Evolutionary conservation across 768 basidiomycete genomes (phyloP).

Genomic region (Mycena albidolilacea): DNA sequence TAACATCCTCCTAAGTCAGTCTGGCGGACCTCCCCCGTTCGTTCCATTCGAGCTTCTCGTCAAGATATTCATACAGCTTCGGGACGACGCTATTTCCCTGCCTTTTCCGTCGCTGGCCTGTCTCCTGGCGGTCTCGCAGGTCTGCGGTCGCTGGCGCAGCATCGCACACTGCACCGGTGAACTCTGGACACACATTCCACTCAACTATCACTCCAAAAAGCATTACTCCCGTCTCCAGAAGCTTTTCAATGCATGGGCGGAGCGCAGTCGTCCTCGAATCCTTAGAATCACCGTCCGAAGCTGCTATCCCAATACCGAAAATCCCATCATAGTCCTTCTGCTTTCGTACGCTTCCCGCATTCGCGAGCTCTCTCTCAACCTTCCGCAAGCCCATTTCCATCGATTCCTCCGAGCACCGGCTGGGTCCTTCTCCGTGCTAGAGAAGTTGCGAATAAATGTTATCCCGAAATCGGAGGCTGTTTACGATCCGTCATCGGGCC

Average conservation of each 20-base stretch:
- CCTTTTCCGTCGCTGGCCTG: neutral
- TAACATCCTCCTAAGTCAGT: neutral
- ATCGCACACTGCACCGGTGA: conserved; percentile 15
- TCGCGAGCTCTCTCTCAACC: conserved; percentile 7
- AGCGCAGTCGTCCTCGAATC: neutral
- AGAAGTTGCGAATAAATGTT: neutral
- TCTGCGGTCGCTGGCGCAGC: conserved; percentile 19
- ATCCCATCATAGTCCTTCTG: conserved; percentile 14
- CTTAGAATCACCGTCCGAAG: conserved; percentile 1
- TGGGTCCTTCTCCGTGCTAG: neutral
- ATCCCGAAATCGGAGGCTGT: neutral
- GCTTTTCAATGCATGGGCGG: neutral
- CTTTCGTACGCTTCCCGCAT: conserved; percentile 9
- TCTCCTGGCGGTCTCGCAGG: neutral
- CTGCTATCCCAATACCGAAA: neutral
- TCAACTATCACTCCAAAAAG: neutral
- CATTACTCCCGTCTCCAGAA: conserved; percentile 1
- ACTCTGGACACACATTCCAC: neutral
- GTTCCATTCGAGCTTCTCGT: conserved; percentile 15
- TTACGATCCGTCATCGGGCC: neutral
- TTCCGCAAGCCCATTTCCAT: neutral
- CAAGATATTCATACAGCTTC: conserved; percentile 13
- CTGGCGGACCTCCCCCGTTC: neutral
- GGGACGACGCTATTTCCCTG: neutral
- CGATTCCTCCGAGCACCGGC: neutral